Percentiles rank a stretch among this genome's conserved stretches.
Evolutionary conservation across 1,284 basidiomycete genomes (phyloP).

Genomic region (Moesziomyces sp.): DNA sequence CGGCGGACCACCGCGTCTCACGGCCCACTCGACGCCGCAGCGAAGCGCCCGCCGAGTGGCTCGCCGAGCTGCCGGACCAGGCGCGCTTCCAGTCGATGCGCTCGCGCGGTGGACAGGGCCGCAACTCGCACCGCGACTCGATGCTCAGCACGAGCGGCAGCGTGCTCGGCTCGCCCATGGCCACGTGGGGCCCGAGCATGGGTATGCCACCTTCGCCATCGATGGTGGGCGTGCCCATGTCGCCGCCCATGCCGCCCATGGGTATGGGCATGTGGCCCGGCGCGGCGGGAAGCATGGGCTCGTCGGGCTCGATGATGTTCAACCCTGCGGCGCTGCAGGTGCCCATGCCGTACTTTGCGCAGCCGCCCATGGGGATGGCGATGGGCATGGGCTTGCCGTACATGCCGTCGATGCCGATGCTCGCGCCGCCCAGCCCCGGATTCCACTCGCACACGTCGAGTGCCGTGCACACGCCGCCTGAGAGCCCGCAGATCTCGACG

Average conservation of each 20-base stretch:
- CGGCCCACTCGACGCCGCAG: slow-evolving; percentile 19
- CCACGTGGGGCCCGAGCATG: slow-evolving; percentile 12
- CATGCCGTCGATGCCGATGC: slow-evolving; percentile 29
- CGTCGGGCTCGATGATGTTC: slow-evolving; percentile 23
- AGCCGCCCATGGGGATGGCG: not conserved
- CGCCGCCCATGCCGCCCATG: slow-evolving; percentile 8
- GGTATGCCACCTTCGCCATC: slow-evolving; percentile 11
- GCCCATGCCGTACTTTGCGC: slow-evolving; percentile 28
- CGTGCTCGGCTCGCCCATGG: slow-evolving; percentile 3
- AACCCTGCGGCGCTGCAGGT: slow-evolving; percentile 16
- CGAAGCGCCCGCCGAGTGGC: slow-evolving; percentile 39
- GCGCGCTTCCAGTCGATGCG: slow-evolving; percentile 14
- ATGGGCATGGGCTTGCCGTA: slow-evolving; percentile 11
- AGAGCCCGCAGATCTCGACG: slow-evolving; percentile 21
- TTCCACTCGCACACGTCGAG: slow-evolving; percentile 22
- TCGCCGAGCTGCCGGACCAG: slow-evolving; percentile 15
- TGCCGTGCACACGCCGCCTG: slow-evolving; percentile 38
- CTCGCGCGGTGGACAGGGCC: slow-evolving; percentile 1
- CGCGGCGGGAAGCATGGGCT: slow-evolving; percentile 1
- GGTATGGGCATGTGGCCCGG: slow-evolving; percentile 9
- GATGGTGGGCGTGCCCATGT: slow-evolving; percentile 6
- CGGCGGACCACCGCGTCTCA: slow-evolving; percentile 6
- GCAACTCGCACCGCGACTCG: slow-evolving; percentile 22
- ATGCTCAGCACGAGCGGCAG: slow-evolving; percentile 18
- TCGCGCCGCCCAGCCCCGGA: slow-evolving; percentile 34